phyloP scores from a whole-genome alignment of 495 filamentous ascomycete genomes.

The Penicillium robsamsonii region DNA sequence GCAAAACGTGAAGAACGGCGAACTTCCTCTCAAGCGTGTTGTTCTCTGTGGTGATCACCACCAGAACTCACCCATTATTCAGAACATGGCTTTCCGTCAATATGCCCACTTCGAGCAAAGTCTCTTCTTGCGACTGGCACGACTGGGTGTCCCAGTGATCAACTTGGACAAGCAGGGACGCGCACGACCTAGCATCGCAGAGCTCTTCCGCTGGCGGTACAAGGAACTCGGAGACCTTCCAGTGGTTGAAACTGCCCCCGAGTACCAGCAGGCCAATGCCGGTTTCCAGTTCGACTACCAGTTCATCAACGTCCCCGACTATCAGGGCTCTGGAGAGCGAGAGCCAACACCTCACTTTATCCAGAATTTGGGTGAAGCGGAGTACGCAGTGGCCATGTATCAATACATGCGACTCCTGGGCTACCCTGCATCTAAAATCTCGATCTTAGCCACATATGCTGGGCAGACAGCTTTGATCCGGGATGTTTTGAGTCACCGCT shows the following conservation, averaged over 20 bases:
- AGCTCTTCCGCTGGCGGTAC: slow-evolving; percentile 94
- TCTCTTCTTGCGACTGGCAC: slow-evolving; percentile 85
- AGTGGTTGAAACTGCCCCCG: slow-evolving; percentile 59
- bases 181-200: slow-evolving; percentile 78
- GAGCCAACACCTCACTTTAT: slow-evolving; percentile 96
- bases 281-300: slow-evolving; percentile 94
- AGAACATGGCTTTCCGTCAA: slow-evolving; percentile 92
- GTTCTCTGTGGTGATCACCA: slow-evolving; percentile 94
- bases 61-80: slow-evolving; percentile 94
- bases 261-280: slow-evolving; percentile 83
- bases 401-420: slow-evolving; percentile 97
- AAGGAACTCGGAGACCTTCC: slow-evolving; percentile 76
- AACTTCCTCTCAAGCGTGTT: slow-evolving; percentile 76
- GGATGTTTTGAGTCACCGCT: slow-evolving; percentile 86
- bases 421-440: slow-evolving; percentile 89
- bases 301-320: slow-evolving; percentile 94
- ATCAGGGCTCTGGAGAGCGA: slow-evolving; percentile 84
- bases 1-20: slow-evolving; percentile 71
- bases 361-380: slow-evolving; percentile 94
- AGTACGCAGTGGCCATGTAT: slow-evolving; percentile 93
- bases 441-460: slow-evolving; percentile 89
- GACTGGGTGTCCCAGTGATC: slow-evolving; percentile 85
- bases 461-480: slow-evolving; percentile 89
- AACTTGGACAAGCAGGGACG: slow-evolving; percentile 92
- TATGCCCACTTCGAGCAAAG: slow-evolving; percentile 96